These are phyloP conservation scores for Ceratobasidium theobromae DNA, from an alignment of 1,284 basidiomycete genomes.

Conservation along the genomic window DNA sequence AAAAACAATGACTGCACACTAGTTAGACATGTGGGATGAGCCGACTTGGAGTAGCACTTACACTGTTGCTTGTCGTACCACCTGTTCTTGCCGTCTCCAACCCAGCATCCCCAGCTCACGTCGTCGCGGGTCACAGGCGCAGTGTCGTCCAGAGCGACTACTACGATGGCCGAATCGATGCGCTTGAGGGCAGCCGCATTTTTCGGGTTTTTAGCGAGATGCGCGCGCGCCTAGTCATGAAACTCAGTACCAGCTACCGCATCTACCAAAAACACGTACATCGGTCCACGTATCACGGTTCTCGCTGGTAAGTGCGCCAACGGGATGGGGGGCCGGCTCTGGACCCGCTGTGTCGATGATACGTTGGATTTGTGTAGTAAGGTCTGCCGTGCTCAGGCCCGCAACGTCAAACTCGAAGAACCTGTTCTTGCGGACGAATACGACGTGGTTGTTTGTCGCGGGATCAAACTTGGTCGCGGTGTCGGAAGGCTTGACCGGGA, in stretches of 20 bases:
- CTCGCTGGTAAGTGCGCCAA: conserved; percentile 86
- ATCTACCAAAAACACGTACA: conserved; percentile 45
- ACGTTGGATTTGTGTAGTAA: conserved; percentile 79
- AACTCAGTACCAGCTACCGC: neutral
- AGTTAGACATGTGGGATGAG: neutral
- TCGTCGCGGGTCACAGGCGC: conserved; percentile 80
- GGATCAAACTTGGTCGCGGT: conserved; percentile 82
- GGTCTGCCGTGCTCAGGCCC: conserved; percentile 73
- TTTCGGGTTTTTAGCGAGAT: conserved; percentile 61
- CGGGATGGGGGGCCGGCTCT: conserved; percentile 50
- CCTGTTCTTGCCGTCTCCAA: conserved; percentile 87
- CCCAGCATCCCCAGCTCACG: conserved; percentile 84
- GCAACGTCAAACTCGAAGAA: conserved; percentile 80
- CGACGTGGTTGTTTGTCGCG: conserved; percentile 78
- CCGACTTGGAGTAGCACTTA: conserved; percentile 45
- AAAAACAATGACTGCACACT: conserved; percentile 72
- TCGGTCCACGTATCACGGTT: conserved; percentile 92
- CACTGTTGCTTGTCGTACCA: conserved; percentile 98
- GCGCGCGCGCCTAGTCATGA: conserved; percentile 56
- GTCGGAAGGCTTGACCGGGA: conserved; percentile 83
- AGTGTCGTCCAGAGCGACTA: conserved; percentile 84
- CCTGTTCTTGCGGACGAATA: conserved; percentile 88
- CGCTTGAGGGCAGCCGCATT: conserved; percentile 73
- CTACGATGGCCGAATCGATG: conserved; percentile 88
- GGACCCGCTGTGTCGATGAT: conserved; percentile 71